These are phyloP conservation scores for Ophiostoma himal-ulmi DNA, from an alignment of 2,329 filamentous ascomycete genomes.

Conservation along the genomic window DNA sequence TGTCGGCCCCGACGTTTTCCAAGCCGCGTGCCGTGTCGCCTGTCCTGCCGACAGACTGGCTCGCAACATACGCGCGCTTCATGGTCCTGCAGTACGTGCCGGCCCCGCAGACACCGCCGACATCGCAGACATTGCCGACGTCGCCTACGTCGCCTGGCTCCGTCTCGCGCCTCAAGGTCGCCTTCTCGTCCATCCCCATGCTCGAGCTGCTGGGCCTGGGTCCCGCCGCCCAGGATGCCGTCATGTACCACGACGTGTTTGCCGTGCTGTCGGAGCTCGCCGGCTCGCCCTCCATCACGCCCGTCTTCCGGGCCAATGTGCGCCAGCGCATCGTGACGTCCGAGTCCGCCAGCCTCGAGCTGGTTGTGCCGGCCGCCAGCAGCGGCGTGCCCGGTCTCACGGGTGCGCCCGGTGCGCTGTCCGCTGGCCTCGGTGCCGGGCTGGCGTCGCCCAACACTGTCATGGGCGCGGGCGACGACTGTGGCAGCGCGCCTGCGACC, in stretches of 20 bases:
- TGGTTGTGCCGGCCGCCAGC: conserved; percentile 22
- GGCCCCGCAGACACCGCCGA: conserved; percentile 19
- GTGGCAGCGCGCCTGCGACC: not conserved
- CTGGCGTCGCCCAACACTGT: conserved; percentile 18
- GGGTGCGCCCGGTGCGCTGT: conserved; percentile 12
- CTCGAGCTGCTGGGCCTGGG: conserved; percentile 43
- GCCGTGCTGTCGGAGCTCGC: conserved; percentile 47
- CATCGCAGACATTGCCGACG: conserved; percentile 23
- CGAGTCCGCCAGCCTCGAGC: conserved; percentile 25
- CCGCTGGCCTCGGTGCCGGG: conserved; percentile 21
- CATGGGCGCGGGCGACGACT: not conserved
- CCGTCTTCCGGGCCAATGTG: conserved; percentile 42
- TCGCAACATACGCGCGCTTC: conserved; percentile 30
- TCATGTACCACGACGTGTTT: conserved; percentile 49
- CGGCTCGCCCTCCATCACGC: conserved; percentile 39
- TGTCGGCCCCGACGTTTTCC: not conserved
- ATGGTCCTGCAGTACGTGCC: conserved; percentile 30
- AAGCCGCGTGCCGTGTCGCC: not conserved
- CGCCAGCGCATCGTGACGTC: conserved; percentile 34
- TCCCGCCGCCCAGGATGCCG: conserved; percentile 33
- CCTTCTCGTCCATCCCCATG: conserved; percentile 37
- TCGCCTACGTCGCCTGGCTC: conserved; percentile 20
- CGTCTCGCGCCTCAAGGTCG: conserved; percentile 35
- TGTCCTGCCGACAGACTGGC: conserved; percentile 5
- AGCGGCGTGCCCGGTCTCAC: conserved; percentile 10